Evolutionary conservation across 257 asterid genomes (phyloP), one percentile per base, ranked within the genome.

Genomic region (Galeopsis tetrahit): DNA sequence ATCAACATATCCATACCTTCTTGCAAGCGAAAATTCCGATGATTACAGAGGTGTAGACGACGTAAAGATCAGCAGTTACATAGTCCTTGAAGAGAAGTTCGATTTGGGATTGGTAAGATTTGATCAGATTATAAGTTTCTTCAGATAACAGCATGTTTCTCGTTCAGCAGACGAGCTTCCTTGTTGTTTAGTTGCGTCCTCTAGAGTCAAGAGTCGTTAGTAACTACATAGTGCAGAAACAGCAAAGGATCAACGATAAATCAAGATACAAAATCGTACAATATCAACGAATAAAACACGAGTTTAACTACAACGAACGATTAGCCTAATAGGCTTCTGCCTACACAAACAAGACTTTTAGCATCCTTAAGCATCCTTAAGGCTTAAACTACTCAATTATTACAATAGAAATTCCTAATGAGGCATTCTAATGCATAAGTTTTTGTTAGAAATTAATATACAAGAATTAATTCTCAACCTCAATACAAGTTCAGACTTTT

Each of bases 11-110:
- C 13, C 75, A 17, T 87, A 91, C 97, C 88, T 75, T 72, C 76
- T 91, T 91, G 91, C 93, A 89, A 31, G 88, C 87, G 53, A 85
- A 68, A 66, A 87, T 77, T 56, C 91, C 88, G 33, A 81, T 70
- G 83, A 85, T 71, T 69, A 87, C 73, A 42, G 97, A 86, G 15
- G 91, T 70, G 44, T 70, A 88, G 67, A 82, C 53, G 64, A 83
- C 6, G 51, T 61, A 79, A 72, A 77, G 74, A 77, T 86, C 90
- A 14, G 86, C 89, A 36, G 85, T 77, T 39, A 83, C 70, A 74
- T 77, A 89, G 53, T 80, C 77, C 68, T 71, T 73, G 46, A 88
- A 77, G 72, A 91, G 82, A 56, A 80, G 75, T 71, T 81, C 90
- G 2, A 77, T 82, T 61, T 76, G 91, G 78, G 84, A 78, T 66